phyloP scores from a whole-genome alignment of 768 basidiomycete species.

The Strobilomyces dryophilus region DNA sequence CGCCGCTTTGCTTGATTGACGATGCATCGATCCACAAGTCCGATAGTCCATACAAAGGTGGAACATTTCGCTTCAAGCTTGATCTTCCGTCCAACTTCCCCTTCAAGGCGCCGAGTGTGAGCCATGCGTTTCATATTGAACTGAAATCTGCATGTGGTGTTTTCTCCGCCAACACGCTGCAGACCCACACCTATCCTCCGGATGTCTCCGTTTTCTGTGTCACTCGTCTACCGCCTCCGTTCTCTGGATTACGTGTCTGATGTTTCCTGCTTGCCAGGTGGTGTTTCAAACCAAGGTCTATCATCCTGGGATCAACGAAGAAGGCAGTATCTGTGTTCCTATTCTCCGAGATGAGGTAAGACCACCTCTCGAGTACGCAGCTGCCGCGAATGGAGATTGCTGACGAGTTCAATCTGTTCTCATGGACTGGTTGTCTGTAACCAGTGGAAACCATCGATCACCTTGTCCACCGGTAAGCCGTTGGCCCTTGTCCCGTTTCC shows the following conservation, averaged over 20 bases:
- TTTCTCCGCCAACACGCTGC: constrained; percentile 20
- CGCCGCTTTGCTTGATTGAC: constrained; percentile 1
- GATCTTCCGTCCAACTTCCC: constrained; percentile 78
- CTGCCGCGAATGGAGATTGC: not conserved
- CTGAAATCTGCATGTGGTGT: not conserved
- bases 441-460: constrained; percentile 84
- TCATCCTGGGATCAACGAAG: constrained; percentile 88
- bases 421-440: constrained; percentile 5
- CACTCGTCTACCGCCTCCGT: not conserved
- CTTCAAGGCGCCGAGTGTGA: constrained; percentile 80
- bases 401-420: constrained; percentile 4
- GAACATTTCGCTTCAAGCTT: constrained; percentile 72
- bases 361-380: constrained; percentile 4
- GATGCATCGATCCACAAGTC: constrained; percentile 37
- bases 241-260: constrained; percentile 19
- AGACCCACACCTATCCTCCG: not conserved
- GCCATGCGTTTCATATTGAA: constrained; percentile 14
- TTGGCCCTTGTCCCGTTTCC: not conserved
- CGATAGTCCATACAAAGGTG: constrained; percentile 79
- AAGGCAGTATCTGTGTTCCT: constrained; percentile 81
- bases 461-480: constrained; percentile 57
- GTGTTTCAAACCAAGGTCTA: constrained; percentile 84
- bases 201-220: not conserved
- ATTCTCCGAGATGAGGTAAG: constrained; percentile 79
- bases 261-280: constrained; percentile 44